A percentile compares a stretch with the other conserved stretches of the same genome.
These are phyloP conservation scores for Pilasporangium apinafurcum DNA, from an alignment of 352 stramenopile species.

Conservation along the genomic window DNA sequence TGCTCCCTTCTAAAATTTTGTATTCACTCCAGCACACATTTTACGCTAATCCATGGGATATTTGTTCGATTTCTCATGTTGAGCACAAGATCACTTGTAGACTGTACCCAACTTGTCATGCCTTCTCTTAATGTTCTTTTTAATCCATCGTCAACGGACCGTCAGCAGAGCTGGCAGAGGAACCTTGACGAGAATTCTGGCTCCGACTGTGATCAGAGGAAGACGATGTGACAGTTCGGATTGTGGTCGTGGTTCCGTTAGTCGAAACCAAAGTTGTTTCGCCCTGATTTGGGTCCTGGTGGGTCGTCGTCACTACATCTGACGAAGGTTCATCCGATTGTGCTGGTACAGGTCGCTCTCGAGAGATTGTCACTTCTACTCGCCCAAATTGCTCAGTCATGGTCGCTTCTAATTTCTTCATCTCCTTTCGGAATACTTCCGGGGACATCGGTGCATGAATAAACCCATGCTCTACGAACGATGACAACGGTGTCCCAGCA, in stretches of 20 bases:
- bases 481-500: constrained; percentile 67
- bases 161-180: constrained; percentile 20
- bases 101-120: background rate
- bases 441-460: constrained; percentile 31
- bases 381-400: constrained; percentile 70
- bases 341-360: constrained; percentile 35
- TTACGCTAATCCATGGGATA: no score
- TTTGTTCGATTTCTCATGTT: no score
- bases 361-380: constrained; percentile 75
- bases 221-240: constrained; percentile 9
- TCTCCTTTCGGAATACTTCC: constrained; percentile 53
- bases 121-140: background rate
- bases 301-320: background rate
- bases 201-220: constrained; percentile 14
- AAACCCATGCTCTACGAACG: constrained; percentile 74
- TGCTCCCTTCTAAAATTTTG: no score
- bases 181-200: constrained; percentile 21
- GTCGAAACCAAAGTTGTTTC: constrained; percentile 1
- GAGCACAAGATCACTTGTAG: no score
- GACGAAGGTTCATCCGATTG: constrained; percentile 16
- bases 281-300: background rate
- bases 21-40: no score
- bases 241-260: constrained; percentile 5
- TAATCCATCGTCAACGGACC: constrained; percentile 27
- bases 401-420: constrained; percentile 58